phyloP scores from a whole-genome alignment of 2,329 filamentous ascomycete genomes.

The Ceratocystis huliohia region DNA sequence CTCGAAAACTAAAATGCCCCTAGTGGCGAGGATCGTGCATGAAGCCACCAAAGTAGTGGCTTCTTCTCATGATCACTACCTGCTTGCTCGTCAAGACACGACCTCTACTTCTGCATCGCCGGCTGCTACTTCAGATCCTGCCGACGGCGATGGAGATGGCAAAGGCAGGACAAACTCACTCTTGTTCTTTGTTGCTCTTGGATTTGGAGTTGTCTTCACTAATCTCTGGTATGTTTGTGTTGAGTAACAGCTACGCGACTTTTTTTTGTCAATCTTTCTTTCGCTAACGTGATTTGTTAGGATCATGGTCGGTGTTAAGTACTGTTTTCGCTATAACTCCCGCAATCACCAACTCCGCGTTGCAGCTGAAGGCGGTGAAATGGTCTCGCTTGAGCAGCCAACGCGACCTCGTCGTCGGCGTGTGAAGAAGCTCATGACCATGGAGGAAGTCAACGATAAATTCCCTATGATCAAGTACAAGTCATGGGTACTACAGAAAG shows the following conservation, averaged over 20 bases:
- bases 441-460: conserved; percentile 96
- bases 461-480: conserved; percentile 97
- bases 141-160: conserved; percentile 23
- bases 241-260: neutral
- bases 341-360: conserved; percentile 69
- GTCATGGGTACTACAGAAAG: conserved; percentile 57
- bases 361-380: conserved; percentile 67
- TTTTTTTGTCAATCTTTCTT: neutral
- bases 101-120: conserved; percentile 23
- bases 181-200: conserved; percentile 82
- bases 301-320: conserved; percentile 99
- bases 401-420: conserved; percentile 69
- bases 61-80: neutral
- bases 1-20: neutral
- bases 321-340: conserved; percentile 97
- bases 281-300: conserved; percentile 36
- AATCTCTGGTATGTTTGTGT: conserved; percentile 71
- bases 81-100: conserved; percentile 20
- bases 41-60: conserved; percentile 6
- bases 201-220: conserved; percentile 96
- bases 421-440: conserved; percentile 98
- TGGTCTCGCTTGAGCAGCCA: conserved; percentile 77
- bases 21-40: neutral
- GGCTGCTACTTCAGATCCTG: conserved; percentile 17
- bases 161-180: conserved; percentile 33